Evolutionary conservation across 768 basidiomycete genomes (phyloP).

Genomic region (Naganishia antarctica): DNA sequence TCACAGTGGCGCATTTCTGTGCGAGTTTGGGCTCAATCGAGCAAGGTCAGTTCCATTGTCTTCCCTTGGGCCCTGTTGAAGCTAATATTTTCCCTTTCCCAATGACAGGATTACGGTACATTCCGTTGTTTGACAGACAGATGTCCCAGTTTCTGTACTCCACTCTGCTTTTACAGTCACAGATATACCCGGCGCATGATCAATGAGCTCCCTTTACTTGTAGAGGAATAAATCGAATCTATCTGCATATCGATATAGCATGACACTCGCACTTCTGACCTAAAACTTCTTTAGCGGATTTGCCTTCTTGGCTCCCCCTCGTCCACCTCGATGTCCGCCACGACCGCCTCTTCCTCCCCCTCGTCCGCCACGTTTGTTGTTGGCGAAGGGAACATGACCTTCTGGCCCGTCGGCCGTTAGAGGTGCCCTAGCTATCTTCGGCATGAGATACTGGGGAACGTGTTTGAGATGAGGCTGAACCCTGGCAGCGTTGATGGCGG

Average conservation of each 20-base stretch:
- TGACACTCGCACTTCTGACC: background rate
- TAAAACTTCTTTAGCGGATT: slow-evolving; percentile 76
- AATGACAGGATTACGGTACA: slow-evolving; percentile 71
- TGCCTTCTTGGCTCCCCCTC: slow-evolving; percentile 63
- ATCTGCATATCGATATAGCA: background rate
- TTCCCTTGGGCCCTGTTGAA: too few species aligned
- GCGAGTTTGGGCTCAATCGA: slow-evolving; percentile 66
- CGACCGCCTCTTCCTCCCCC: slow-evolving; percentile 54
- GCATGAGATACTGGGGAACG: slow-evolving; percentile 85
- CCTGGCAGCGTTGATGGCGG: slow-evolving; percentile 81
- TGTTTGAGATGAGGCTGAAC: slow-evolving; percentile 93
- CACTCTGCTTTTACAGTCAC: slow-evolving; percentile 55
- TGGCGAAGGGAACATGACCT: slow-evolving; percentile 65
- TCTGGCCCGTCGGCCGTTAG: slow-evolving; percentile 48
- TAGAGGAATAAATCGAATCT: background rate
- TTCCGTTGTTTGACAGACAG: slow-evolving; percentile 82
- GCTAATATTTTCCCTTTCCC: slow-evolving; percentile 2
- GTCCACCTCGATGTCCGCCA: slow-evolving; percentile 51
- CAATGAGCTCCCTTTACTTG: too few species aligned
- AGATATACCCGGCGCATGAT: too few species aligned
- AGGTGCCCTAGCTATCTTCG: slow-evolving; percentile 65
- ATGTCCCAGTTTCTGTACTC: slow-evolving; percentile 86
- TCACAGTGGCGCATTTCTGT: slow-evolving; percentile 70
- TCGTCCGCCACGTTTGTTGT: slow-evolving; percentile 57
- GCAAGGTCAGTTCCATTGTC: slow-evolving; percentile 56